Conservation (phyloP, 768 basidiomycete species). For the Boletus rubescentipes region DNA sequence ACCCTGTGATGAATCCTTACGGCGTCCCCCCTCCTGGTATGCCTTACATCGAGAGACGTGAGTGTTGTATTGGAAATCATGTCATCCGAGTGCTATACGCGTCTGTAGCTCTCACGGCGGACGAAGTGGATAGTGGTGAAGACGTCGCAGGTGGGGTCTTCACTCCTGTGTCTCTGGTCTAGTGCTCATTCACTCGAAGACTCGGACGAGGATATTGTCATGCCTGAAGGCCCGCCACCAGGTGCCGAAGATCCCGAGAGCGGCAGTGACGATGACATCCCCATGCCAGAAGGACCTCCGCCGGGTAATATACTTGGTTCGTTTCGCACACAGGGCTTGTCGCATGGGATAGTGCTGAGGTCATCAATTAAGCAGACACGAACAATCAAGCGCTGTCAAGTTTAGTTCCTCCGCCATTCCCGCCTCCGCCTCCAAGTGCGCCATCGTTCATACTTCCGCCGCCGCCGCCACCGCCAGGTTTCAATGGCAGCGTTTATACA, state of each 20-base stretch:
- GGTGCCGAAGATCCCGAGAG: constrained; percentile 42
- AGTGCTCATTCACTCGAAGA: constrained; percentile 7
- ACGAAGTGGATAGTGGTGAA: constrained; percentile 63
- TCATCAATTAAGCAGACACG: constrained; percentile 4
- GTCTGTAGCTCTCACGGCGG: constrained; percentile 53
- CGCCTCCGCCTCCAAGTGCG: constrained; percentile 23
- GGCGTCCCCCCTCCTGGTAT: constrained; percentile 95
- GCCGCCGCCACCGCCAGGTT: constrained; percentile 12
- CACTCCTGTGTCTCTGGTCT: not conserved
- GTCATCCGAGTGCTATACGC: not conserved
- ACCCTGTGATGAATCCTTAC: constrained; percentile 89
- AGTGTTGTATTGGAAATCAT: constrained; percentile 30
- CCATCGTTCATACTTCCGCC: constrained; percentile 22
- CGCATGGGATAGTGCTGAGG: not conserved
- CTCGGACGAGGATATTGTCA: constrained; percentile 58
- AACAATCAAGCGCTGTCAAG: constrained; percentile 1
- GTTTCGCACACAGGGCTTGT: not conserved
- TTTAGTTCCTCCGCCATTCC: constrained; percentile 15
- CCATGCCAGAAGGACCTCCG: constrained; percentile 84
- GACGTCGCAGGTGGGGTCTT: constrained; percentile 46
- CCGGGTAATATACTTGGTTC: constrained; percentile 34
- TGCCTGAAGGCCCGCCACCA: constrained; percentile 65
- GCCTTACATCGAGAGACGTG: constrained; percentile 90
- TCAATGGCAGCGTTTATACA: constrained; percentile 2
- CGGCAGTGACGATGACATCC: constrained; percentile 79